A percentile compares a stretch with the other conserved stretches of the same genome.
These are phyloP conservation scores for Vickermania ingenoplastis DNA, from an alignment of 208 protist species.

Conservation along the genomic window DNA sequence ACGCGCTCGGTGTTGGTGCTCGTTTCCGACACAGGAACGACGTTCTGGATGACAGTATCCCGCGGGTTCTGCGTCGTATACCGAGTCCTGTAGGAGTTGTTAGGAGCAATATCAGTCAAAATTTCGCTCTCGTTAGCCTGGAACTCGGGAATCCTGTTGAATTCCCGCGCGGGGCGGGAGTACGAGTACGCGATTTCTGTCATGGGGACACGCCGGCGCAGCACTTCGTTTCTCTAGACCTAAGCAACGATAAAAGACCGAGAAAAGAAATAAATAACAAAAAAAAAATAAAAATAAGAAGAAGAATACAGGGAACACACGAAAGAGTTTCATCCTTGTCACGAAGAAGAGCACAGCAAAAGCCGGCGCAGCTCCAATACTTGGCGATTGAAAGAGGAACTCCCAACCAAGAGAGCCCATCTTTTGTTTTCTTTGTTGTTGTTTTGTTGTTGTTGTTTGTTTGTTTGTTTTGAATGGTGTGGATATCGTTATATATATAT, in stretches of 20 bases:
- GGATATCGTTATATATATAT: no score
- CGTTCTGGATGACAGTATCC: slow-evolving; percentile 87
- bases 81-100: slow-evolving; percentile 47
- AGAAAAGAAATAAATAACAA: background rate
- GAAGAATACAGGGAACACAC: slow-evolving; percentile 3
- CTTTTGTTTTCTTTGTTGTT: no score
- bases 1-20: slow-evolving; percentile 93
- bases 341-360: no score
- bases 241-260: background rate
- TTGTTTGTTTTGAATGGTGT: no score
- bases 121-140: slow-evolving; percentile 89
- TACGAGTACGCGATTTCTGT: slow-evolving; percentile 92
- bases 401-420: no score
- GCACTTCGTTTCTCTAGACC: background rate
- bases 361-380: no score
- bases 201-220: slow-evolving; percentile 22
- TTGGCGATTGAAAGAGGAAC: no score
- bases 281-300: slow-evolving; percentile 8
- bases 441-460: no score
- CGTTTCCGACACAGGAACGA: slow-evolving; percentile 87
- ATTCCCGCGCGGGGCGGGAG: slow-evolving; percentile 83
- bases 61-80: slow-evolving; percentile 80
- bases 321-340: background rate
- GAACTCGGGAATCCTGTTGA: slow-evolving; percentile 89
- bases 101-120: slow-evolving; percentile 83